These are phyloP conservation scores for Pyrrhoderma noxium DNA, from an alignment of 1,284 basidiomycete genomes.

Conservation along the genomic window DNA sequence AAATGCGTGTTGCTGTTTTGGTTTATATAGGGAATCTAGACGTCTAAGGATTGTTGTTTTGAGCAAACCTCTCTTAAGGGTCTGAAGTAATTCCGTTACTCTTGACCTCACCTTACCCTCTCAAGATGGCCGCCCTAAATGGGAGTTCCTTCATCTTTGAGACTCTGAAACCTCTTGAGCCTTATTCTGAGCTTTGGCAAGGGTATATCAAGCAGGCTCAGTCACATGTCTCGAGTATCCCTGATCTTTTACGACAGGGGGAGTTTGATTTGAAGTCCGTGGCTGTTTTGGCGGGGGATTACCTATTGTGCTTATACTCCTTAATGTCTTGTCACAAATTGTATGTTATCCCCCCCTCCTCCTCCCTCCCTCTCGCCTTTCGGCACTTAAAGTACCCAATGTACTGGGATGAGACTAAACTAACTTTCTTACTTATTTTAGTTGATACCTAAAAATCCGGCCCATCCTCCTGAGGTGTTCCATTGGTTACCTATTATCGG, in stretches of 20 bases:
- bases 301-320: conserved; percentile 27
- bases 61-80: too few species aligned
- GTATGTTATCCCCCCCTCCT: conserved; percentile 25
- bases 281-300: conserved; percentile 2
- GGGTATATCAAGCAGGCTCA: conserved; percentile 4
- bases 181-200: background rate
- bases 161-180: background rate
- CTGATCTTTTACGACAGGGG: background rate
- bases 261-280: background rate
- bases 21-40: too few species aligned
- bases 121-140: too few species aligned
- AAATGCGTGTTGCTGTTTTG: too few species aligned
- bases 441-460: conserved; percentile 48
- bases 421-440: too few species aligned
- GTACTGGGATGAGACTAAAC: too few species aligned
- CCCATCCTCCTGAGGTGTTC: conserved; percentile 72
- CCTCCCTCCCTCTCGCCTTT: too few species aligned
- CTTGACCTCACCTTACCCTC: too few species aligned
- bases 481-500: conserved; percentile 73
- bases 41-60: too few species aligned
- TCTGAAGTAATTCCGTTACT: too few species aligned
- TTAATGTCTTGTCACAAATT: conserved; percentile 41
- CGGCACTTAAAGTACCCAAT: too few species aligned
- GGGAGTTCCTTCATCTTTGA: too few species aligned
- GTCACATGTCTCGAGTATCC: conserved; percentile 1